Evolutionary conservation across 2,329 filamentous ascomycete genomes (phyloP), one percentile per base, ranked within the genome.

Genomic region (Microsporum ferrugineum): DNA sequence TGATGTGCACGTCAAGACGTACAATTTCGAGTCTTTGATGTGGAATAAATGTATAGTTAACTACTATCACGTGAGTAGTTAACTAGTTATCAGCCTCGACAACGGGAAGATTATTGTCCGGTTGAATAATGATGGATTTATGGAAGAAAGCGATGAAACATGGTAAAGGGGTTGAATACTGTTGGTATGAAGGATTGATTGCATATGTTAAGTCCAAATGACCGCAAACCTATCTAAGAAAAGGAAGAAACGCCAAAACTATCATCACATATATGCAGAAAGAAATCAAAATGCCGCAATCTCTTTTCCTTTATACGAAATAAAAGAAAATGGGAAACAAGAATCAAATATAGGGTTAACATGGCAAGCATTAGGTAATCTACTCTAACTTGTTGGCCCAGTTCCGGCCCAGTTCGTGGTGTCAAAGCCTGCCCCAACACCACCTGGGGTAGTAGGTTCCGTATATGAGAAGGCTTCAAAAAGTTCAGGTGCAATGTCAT

Each of bases 381-480:
- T 27, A 29, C 43, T 57, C n/a, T 57, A 57, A 14, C 55, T 57
- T 39, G 34, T 33, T 12, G 55, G 55, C 33, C 55, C 55, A 23
- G 55, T 39, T 10, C 55, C 33, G 8, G 33, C 55, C 33, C 55
- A 38, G 34, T 57, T 53, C 1, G 36, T 57, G 3, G 60, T 14
- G 60, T 70, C 70, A 63, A 72, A 73, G 1, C 66, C 67, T 47
- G 71, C 66, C n/a, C 71, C 65, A 69, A 61, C 64, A 55, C 76
- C 74, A 65, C 71, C 77, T 39, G 74, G 72, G 36, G 73, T 69
- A n/a, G 77, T 74, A 1, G 75, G 76, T 60, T 77, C 74, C 6
- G 74, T 68, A 62, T 74, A 76, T 2, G 74, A 77, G 61, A 78
- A 77, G 7, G 75, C 75, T 61, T 77, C 75, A 31, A 76, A 76